Conservation (phyloP, 2,329 filamentous ascomycete genomes). For the Colletotrichum tanaceti region DNA sequence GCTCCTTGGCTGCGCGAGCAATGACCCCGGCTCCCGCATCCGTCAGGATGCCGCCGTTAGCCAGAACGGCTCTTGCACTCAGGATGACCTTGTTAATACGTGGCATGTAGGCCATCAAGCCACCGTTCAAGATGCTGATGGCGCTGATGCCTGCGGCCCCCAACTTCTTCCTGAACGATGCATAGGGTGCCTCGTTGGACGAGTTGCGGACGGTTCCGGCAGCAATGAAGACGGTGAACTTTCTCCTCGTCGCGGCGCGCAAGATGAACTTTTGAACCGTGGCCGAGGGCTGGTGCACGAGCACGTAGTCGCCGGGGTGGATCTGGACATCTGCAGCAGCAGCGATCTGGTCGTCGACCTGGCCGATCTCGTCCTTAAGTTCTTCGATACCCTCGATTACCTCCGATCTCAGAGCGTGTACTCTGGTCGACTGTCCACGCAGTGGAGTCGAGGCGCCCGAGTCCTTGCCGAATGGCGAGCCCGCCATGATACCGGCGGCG, state of each 20-base stretch:
- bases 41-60: slow-evolving; percentile 87
- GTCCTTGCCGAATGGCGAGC: slow-evolving; percentile 59
- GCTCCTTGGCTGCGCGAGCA: slow-evolving; percentile 84
- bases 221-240: slow-evolving; percentile 89
- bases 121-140: slow-evolving; percentile 85
- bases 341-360: slow-evolving; percentile 93
- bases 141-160: slow-evolving; percentile 82
- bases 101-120: slow-evolving; percentile 93
- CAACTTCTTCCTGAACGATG: slow-evolving; percentile 80
- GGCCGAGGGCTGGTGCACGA: slow-evolving; percentile 86
- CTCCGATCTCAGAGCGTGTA: slow-evolving; percentile 84
- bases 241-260: slow-evolving; percentile 87
- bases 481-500: slow-evolving; percentile 48
- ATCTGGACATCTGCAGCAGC: slow-evolving; percentile 91
- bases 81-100: slow-evolving; percentile 95
- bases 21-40: slow-evolving; percentile 86
- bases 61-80: slow-evolving; percentile 86
- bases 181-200: slow-evolving; percentile 55
- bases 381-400: slow-evolving; percentile 95
- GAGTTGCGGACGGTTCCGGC: slow-evolving; percentile 65
- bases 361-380: slow-evolving; percentile 93
- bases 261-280: slow-evolving; percentile 92
- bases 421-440: slow-evolving; percentile 56
- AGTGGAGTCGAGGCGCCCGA: slow-evolving; percentile 64
- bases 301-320: slow-evolving; percentile 90